Evolutionary conservation across 768 basidiomycete species (phyloP).

Genomic region (Lentinula boryana): DNA sequence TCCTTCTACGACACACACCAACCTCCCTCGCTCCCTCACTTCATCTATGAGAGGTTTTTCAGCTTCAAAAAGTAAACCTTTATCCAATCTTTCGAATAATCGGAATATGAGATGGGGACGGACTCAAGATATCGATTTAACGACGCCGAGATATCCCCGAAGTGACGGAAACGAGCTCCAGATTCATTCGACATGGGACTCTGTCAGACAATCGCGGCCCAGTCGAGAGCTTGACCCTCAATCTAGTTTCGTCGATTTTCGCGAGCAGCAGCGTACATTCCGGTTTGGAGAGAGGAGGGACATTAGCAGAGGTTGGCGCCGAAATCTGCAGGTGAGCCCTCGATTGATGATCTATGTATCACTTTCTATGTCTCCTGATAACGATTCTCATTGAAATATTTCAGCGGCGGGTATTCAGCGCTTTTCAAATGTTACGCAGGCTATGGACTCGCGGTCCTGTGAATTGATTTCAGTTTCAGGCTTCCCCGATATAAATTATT

Average conservation of each 20-base stretch:
- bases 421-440: not conserved
- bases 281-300: not conserved
- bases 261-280: not conserved
- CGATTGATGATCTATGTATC: not conserved
- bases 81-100: not conserved
- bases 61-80: not conserved
- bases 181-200: not conserved
- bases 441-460: not conserved
- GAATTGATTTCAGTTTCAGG: not conserved
- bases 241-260: slow-evolving; percentile 1
- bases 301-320: not conserved
- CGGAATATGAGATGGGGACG: not conserved
- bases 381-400: not conserved
- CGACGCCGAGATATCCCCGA: not conserved
- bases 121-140: not conserved
- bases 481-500: not conserved
- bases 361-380: not conserved
- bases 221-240: not conserved
- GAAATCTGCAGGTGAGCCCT: not conserved
- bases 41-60: not conserved
- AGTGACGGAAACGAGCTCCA: not conserved
- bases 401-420: not conserved
- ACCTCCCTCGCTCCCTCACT: not conserved
- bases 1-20: slow-evolving; percentile 17
- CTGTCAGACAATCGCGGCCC: not conserved